These are phyloP conservation scores for Pleomassaria siparia DNA, from an alignment of 2,329 filamentous ascomycete species.

Conservation along the genomic window DNA sequence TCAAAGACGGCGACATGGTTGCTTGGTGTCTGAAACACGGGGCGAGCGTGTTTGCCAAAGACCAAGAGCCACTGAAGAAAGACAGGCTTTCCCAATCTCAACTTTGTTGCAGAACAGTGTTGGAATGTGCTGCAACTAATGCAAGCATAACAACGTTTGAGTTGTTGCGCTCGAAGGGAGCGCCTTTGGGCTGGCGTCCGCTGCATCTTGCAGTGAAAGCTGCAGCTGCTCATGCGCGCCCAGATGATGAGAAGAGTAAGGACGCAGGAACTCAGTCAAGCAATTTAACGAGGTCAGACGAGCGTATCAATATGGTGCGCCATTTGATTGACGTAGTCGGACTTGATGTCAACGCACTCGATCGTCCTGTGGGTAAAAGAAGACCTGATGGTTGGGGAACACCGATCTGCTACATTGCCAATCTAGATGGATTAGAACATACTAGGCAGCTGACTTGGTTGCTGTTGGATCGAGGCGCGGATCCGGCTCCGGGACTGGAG, in stretches of 20 bases:
- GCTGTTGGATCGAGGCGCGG: slow-evolving; percentile 10
- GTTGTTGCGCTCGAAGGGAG: slow-evolving; percentile 9
- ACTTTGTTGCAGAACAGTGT: neutral
- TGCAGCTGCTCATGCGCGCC: neutral
- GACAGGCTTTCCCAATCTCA: too few species aligned
- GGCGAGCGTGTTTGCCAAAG: slow-evolving; percentile 3
- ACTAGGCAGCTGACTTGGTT: slow-evolving; percentile 6
- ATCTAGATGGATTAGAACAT: neutral
- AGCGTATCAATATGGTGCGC: slow-evolving; percentile 10
- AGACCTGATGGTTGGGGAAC: slow-evolving; percentile 1
- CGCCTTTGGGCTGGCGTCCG: slow-evolving; percentile 7
- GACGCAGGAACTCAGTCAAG: neutral
- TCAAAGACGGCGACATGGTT: slow-evolving; percentile 4
- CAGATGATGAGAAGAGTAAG: too few species aligned
- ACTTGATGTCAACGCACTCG: slow-evolving; percentile 8
- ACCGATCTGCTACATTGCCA: slow-evolving; percentile 7
- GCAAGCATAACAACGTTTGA: slow-evolving; percentile 6
- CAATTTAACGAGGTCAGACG: neutral
- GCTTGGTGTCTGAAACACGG: slow-evolving; percentile 12
- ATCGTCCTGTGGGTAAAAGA: slow-evolving; percentile 3
- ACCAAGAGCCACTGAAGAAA: neutral
- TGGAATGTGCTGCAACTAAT: slow-evolving; percentile 4
- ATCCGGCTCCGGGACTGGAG: slow-evolving; percentile 3
- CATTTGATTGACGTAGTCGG: slow-evolving; percentile 9
- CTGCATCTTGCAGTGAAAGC: slow-evolving; percentile 5